Evolutionary conservation across 1,284 basidiomycete species (phyloP).

Genomic region (Cutaneotrichosporon sp.): DNA sequence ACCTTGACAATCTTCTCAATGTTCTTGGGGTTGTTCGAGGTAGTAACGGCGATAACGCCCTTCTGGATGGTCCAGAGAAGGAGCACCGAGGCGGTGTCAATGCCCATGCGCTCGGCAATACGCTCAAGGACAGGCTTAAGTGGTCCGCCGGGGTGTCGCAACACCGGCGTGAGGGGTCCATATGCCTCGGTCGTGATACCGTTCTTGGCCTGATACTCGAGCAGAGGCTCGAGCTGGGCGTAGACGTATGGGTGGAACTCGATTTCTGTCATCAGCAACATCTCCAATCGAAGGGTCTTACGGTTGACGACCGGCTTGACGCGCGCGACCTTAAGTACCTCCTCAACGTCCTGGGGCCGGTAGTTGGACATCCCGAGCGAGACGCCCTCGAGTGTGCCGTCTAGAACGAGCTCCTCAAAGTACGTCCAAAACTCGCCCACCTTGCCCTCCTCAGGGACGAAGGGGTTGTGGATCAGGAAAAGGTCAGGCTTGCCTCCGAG

Average conservation of each 20-base stretch:
- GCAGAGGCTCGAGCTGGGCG: conserved; percentile 56
- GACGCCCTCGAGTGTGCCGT: conserved; percentile 59
- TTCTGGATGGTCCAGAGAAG: conserved; percentile 60
- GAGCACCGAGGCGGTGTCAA: conserved; percentile 57
- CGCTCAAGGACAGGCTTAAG: conserved; percentile 54
- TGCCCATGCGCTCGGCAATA: conserved; percentile 47
- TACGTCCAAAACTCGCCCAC: conserved; percentile 29
- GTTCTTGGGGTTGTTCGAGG: conserved; percentile 59
- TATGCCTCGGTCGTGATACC: conserved; percentile 64
- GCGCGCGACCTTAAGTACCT: conserved; percentile 48
- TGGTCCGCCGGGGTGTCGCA: conserved; percentile 55
- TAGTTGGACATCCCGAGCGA: conserved; percentile 45
- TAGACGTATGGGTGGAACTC: conserved; percentile 72
- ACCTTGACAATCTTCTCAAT: conserved; percentile 60
- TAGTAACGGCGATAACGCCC: conserved; percentile 60
- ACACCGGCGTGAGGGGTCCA: conserved; percentile 55
- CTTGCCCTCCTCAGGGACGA: conserved; percentile 25
- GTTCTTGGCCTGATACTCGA: conserved; percentile 56
- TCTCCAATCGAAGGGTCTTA: conserved; percentile 23
- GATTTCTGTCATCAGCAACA: conserved; percentile 50
- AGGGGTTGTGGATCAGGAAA: conserved; percentile 35
- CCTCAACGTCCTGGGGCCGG: conserved; percentile 38
- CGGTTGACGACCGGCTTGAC: conserved; percentile 65
- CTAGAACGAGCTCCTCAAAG: conserved; percentile 42
- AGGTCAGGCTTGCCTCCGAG: conserved; percentile 34